Conservation (phyloP, 1,284 basidiomycete genomes). For the Sporisorium exsertum region DNA sequence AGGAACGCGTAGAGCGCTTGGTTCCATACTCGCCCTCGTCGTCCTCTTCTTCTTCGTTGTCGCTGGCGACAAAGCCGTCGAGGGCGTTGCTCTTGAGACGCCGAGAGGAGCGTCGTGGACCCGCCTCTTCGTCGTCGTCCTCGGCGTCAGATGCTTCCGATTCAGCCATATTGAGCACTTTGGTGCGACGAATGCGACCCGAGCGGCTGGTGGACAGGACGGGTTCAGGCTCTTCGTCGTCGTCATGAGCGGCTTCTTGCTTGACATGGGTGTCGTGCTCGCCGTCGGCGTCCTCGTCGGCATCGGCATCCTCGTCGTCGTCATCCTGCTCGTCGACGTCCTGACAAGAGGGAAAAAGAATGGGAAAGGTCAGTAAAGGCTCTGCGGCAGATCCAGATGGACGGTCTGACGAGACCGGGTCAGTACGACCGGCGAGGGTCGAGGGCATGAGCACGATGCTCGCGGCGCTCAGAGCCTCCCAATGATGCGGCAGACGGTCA, state of each 20-base stretch:
- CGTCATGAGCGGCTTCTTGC: slow-evolving; percentile 16
- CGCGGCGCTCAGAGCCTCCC: background rate
- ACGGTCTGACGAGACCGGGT: slow-evolving; percentile 4
- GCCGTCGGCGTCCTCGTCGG: slow-evolving; percentile 32
- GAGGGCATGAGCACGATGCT: background rate
- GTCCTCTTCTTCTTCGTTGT: slow-evolving; percentile 62
- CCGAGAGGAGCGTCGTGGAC: slow-evolving; percentile 25
- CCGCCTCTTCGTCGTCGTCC: slow-evolving; percentile 38
- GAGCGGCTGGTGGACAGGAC: slow-evolving; percentile 39
- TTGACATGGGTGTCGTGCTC: slow-evolving; percentile 26
- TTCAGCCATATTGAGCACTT: slow-evolving; percentile 31
- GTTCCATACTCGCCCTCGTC: slow-evolving; percentile 52
- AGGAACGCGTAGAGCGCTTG: slow-evolving; percentile 37
- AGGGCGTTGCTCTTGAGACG: slow-evolving; percentile 35
- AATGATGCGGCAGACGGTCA: slow-evolving; percentile 1
- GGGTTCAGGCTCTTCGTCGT: slow-evolving; percentile 26
- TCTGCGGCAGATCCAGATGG: background rate
- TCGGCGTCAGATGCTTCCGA: slow-evolving; percentile 33
- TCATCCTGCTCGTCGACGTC: slow-evolving; percentile 35
- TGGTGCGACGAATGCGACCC: slow-evolving; percentile 32
- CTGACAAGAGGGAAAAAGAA: background rate
- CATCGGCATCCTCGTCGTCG: slow-evolving; percentile 45
- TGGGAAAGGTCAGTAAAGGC: background rate
- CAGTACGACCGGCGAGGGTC: slow-evolving; percentile 14
- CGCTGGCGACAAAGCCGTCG: slow-evolving; percentile 57